These are phyloP conservation scores for Komagataella phaffii DNA, from an alignment of 805 yeast genomes.

Conservation along the genomic window DNA sequence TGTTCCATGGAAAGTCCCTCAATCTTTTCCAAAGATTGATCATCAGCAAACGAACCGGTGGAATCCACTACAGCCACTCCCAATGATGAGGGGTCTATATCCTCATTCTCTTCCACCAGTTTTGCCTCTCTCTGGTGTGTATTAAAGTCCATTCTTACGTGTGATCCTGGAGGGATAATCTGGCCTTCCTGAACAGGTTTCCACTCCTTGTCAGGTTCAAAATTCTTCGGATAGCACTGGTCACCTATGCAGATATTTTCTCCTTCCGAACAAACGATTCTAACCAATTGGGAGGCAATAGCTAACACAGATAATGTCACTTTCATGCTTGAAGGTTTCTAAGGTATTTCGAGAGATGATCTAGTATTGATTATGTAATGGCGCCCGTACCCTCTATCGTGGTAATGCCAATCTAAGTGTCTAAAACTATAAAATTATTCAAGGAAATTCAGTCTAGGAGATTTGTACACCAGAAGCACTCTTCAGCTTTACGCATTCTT, in stretches of 20 bases:
- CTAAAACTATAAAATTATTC: too few relatives aligned
- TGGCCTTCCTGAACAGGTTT: conserved; percentile 58
- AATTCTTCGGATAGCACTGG: conserved; percentile 52
- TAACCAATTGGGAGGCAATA: not conserved
- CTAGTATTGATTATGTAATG: not conserved
- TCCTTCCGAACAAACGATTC: not conserved
- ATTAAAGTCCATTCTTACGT: conserved; percentile 63
- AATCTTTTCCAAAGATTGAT: conserved; percentile 1
- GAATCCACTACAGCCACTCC: conserved; percentile 6
- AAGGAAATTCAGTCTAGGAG: too few relatives aligned
- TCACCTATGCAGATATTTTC: conserved; percentile 1
- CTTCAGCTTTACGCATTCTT: not conserved
- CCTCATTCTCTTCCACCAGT: conserved; percentile 21
- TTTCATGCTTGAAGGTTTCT: not conserved
- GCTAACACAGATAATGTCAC: not conserved
- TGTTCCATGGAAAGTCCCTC: too few relatives aligned
- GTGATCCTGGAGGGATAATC: conserved; percentile 67
- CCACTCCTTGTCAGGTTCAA: conserved; percentile 61
- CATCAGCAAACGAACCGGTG: conserved; percentile 5
- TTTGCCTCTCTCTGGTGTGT: conserved; percentile 63
- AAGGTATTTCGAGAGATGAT: not conserved
- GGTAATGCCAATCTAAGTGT: too few relatives aligned
- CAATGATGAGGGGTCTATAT: not conserved
- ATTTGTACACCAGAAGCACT: too few relatives aligned
- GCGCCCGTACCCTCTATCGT: not conserved